A percentile compares a stretch with the other conserved stretches of the same genome.
Conservation (phyloP, 768 basidiomycete genomes). For the Pleurotus platypus region DNA sequence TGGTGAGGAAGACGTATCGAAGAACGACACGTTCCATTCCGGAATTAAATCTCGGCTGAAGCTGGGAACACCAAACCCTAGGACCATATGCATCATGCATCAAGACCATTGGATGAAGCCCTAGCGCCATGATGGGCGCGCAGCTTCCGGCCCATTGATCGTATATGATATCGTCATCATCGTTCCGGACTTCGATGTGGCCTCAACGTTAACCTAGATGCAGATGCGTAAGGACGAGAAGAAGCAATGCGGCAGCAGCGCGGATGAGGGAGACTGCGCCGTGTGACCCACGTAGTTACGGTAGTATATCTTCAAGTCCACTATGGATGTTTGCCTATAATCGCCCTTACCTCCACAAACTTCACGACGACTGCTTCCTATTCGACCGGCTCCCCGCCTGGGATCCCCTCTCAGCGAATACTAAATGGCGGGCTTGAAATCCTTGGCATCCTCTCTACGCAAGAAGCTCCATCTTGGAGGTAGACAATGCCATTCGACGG, state of each 20-base stretch:
- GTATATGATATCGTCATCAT: too few relatives aligned
- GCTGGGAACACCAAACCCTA: too few relatives aligned
- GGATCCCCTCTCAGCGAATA: neutral
- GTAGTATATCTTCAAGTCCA: neutral
- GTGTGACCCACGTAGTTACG: neutral
- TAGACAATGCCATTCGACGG: neutral
- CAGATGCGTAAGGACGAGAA: too few relatives aligned
- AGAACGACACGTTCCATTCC: too few relatives aligned
- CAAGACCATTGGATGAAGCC: too few relatives aligned
- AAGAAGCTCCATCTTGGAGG: conserved; percentile 4
- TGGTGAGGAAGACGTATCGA: too few relatives aligned
- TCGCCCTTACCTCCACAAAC: neutral
- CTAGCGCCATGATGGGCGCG: too few relatives aligned
- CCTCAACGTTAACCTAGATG: too few relatives aligned
- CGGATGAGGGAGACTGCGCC: neutral
- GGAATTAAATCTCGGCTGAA: too few relatives aligned
- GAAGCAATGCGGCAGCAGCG: neutral
- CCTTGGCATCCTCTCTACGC: neutral
- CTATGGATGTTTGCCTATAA: neutral
- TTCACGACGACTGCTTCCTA: neutral
- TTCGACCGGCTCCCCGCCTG: neutral
- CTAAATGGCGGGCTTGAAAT: neutral
- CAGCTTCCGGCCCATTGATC: too few relatives aligned
- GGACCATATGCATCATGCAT: too few relatives aligned
- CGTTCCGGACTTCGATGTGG: too few relatives aligned